Conservation (phyloP, 768 basidiomycete species). For the Boletus rex-veris region DNA sequence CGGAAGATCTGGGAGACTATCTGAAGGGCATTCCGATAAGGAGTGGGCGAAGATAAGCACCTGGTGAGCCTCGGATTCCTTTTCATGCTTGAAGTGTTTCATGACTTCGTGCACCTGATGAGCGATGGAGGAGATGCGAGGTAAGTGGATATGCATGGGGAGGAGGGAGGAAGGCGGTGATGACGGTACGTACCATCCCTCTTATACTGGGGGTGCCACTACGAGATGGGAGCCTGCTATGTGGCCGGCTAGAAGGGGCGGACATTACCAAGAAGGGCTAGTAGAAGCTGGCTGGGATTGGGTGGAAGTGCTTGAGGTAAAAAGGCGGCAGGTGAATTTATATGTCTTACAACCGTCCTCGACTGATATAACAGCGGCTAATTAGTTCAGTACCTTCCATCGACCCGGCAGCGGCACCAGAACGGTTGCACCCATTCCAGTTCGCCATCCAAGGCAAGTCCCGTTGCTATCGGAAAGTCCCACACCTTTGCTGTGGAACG, state of each 20-base stretch:
- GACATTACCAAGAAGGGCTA: conserved; percentile 19
- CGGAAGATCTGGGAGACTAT: conserved; percentile 61
- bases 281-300: conserved; percentile 5
- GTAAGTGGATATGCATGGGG: conserved; percentile 31
- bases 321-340: conserved; percentile 22
- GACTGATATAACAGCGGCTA: too few species aligned
- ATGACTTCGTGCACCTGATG: conserved; percentile 68
- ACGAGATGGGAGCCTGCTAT: conserved; percentile 34
- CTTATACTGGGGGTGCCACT: conserved; percentile 40
- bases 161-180: background rate
- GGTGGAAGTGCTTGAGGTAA: conserved; percentile 13
- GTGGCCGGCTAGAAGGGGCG: conserved; percentile 21
- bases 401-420: too few species aligned
- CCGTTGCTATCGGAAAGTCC: too few species aligned
- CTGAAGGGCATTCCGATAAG: background rate
- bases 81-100: conserved; percentile 67
- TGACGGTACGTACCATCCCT: conserved; percentile 38
- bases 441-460: too few species aligned
- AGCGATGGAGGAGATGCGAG: conserved; percentile 28
- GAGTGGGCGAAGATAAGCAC: conserved; percentile 32
- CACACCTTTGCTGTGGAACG: too few species aligned
- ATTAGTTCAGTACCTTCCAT: too few species aligned
- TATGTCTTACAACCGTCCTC: background rate
- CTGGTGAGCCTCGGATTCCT: conserved; percentile 86
- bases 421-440: too few species aligned